Base-by-base conservation (phyloP, 805 yeast species). In the Candida pseudofarinosa region DNA sequence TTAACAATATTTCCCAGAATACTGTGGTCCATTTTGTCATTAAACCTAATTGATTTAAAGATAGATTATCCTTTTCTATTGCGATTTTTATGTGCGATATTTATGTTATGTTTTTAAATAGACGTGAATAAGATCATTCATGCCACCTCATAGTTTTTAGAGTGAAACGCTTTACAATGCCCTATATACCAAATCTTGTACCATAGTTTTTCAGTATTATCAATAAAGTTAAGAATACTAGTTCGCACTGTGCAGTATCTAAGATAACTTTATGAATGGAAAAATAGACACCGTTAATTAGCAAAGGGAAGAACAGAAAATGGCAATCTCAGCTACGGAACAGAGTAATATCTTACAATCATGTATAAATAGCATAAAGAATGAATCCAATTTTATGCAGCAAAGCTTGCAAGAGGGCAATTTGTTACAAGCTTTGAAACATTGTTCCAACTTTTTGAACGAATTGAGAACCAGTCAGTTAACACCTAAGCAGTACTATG, bases 401-500 rank as follows among this genome's bases (percentile, higher is more conserved):
- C 83, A 81, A 54, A 78, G 88, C 52, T 71, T 91, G 45, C 83
- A 81, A 45, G 71, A 79, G 10, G 63, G 66, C 46, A 80, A 80
- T 55, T 73, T 91, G 41, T 82, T 91, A 80, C 95, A 84, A 57
- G 96, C 97, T 1, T 65, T 93, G 44, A 87, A 88, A 54, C 93
- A 89, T 58, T 88, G 95, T 28, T 80, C 95, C 26, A 79, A 83
- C 20, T 80, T 89, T 67, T 71, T 93, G 42, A 80, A 82, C 28
- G 97, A 90, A 63, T 68, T 91, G 41, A 73, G 97, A 42, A 85
- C 91, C 3, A 79, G 83, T 39, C 71, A 73, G 37, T 69, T 88
- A 45, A 74, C 88, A 2, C 97, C 99, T 0, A 89, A 89, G 59
- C 90, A 87, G 61, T 93, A 93, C 72, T 93, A 93, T 61, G 98